Percentiles rank a stretch among this genome's conserved stretches.
Evolutionary conservation across 257 asterid genomes (phyloP).

Genomic region (Petunia axillaris): DNA sequence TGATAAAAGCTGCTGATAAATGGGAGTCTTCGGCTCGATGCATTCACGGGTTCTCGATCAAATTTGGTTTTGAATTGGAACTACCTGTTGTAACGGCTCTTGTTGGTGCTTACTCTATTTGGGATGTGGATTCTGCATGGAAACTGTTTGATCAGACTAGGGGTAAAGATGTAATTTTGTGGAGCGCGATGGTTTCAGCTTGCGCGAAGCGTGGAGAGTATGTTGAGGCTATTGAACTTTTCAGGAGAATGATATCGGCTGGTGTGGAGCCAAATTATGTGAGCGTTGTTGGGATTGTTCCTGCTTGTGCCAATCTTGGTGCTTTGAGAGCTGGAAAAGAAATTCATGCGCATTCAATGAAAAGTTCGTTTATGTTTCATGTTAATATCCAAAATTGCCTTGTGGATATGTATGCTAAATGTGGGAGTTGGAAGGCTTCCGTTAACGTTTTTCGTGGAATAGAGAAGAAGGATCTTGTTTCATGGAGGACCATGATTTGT

Average conservation of each 20-base stretch:
- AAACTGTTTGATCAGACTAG: conserved; percentile 46
- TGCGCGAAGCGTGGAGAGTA: conserved; percentile 52
- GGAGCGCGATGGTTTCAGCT: conserved; percentile 76
- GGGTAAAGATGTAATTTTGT: conserved; percentile 60
- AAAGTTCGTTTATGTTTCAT: conserved; percentile 38
- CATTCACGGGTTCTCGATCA: conserved; percentile 63
- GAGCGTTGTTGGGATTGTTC: conserved; percentile 58
- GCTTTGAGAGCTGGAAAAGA: conserved; percentile 61
- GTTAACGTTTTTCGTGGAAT: conserved; percentile 48
- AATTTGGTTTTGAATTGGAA: conserved; percentile 58
- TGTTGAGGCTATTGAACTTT: conserved; percentile 51
- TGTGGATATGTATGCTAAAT: conserved; percentile 68
- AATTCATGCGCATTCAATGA: conserved; percentile 66
- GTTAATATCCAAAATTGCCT: conserved; percentile 56
- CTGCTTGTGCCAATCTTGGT: conserved; percentile 68
- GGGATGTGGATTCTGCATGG: conserved; percentile 52
- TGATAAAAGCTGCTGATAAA: conserved; percentile 51
- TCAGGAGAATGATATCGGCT: conserved; percentile 51
- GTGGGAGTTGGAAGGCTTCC: conserved; percentile 54
- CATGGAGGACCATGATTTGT: conserved; percentile 70
- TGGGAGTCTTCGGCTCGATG: conserved; percentile 36
- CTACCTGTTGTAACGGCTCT: conserved; percentile 64
- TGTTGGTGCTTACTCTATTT: conserved; percentile 63
- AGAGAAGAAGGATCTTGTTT: conserved; percentile 64
- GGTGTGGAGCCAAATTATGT: conserved; percentile 62